Base-by-base conservation (phyloP, 176 grass and related monocot species). In the Leersia perrieri region DNA sequence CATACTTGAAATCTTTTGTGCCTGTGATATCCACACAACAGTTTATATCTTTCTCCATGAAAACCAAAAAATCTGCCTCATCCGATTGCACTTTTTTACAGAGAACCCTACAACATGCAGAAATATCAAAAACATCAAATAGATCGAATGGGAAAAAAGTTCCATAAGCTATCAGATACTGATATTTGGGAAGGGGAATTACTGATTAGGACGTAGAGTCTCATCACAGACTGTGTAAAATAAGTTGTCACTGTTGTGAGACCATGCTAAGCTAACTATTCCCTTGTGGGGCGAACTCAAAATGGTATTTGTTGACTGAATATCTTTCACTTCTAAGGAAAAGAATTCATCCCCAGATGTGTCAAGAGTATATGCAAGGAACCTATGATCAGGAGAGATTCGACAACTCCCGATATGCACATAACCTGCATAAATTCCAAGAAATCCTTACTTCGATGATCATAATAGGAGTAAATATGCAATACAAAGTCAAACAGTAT, bases 1-100 rank as follows among this genome's bases (percentile, higher is more conserved):
- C 86, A 90, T 89, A 98, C 75, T 89, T 98, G 39, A 90, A 94
- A 93, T 98, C 92, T 84, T 95, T 98, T 49, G 96, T 98, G 84
- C 87, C 91, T 84, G 96, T 87, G 65, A 98, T 93, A 84, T 95
- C 90, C 40, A 99, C 87, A 1, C 90, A 91, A 84, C 82, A 93
- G 82, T 88, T 99, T 68, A 39, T 68, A 90, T 99, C 81, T 57
- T 93, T 82, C 88, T 95, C 90, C 60, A 76, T 91, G 75, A 93
- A 99, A 81, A 93, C 66, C 60, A 91, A 34, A 82, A 78, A 44
- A 34, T 67, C 82, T 11, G 55, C 58, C 65, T 84, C 83, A 79
- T 77, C 75, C n/a, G 96, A 91, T 77, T 88, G 71, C 60, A 91
- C 33, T 47, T 66, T 90, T 86, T 87, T 92, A 84, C 82, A 93